Evolutionary conservation across 2,329 filamentous ascomycete species (phyloP), one percentile per base, ranked within the genome.

Genomic region (Colletotrichum somersetense): DNA sequence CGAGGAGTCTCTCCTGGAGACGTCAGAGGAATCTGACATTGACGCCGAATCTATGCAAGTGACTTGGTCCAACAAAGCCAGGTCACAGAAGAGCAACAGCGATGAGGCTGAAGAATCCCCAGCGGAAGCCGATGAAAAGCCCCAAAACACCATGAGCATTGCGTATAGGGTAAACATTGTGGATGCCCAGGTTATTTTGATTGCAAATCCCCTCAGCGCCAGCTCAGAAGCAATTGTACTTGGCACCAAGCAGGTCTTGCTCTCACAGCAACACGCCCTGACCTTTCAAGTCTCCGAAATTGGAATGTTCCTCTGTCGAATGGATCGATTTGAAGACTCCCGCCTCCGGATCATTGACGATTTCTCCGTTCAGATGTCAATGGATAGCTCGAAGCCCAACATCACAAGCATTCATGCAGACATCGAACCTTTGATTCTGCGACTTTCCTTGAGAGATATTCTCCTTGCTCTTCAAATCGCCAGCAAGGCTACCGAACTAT

Each of bases 301-400:
- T 65, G 96, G 96, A 76, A 99, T 99, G 96, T 99, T 98, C 80
- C 83, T 99, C 42, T 99, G 97, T 79, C 93, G 96, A 16, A 99
- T 99, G 96, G 97, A 99, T 81, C 93, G 91, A 74, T 98, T 98
- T 76, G 96, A 99, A 76, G 95, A 93, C 4, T 95, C 92, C 52
- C 91, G 94, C 48, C 87, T 99, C 58, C 91, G 96, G 23, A 97
- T 99, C 73, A 89, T 99, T 42, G 97, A 99, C 79, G 95, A 99
- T 81, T 99, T 99, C 80, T 97, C 95, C 3, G 86, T 98, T 12
- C 93, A 96, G 74, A 87, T 97, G 77, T 96, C 94, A 3, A 90
- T 99, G 85, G 96, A 99, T 77, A 89, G 81, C 73, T 91, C 89
- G 0, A 83, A 85, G 62, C 79, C 83, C 0, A 91, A 90, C 75